Evolutionary conservation across 371 early-diverging fungal species (phyloP), one percentile per base, ranked within the genome.

Genomic region (Mortierella sp.): DNA sequence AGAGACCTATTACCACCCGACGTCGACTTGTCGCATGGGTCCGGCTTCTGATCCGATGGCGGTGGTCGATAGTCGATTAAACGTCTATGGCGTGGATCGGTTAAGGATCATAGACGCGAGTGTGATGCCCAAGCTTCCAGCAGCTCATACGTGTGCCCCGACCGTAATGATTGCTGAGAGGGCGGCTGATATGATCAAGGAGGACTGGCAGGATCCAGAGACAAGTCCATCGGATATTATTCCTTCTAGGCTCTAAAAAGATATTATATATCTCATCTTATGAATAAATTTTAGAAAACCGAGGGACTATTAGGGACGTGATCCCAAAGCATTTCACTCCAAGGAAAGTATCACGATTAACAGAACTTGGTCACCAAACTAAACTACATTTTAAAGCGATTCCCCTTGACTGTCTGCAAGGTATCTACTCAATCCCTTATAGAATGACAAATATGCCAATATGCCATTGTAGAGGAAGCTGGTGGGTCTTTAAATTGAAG

Each of bases 41-140:
- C 55, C 65, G 1, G 47, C 48, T n/a, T 54, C 60, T 4, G 75
- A 76, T 6, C 56, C 67, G 2, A 50, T 67, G 42, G 79, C 82
- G 8, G 86, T 86, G 0, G 84, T 80, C 19, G 82, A 83, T 56
- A 23, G 41, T 23, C 72, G 78, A 31, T 54, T 86, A 42, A 67
- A 70, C 17, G 85, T 86, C 2, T 60, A 82, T 28, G 81, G 81
- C 9, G 43, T 79, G 3, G 71, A 76, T 1, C 64, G 75, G 4
- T 60, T 86, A 23, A 63, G 87, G 6, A 81, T 86, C 1, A 72
- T 84, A 12, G 87, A 86, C 58, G 81, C 83, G 1, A 81, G 84
- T 14, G 67, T 81, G 46, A 82, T 84, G 49, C 86, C 86, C 19
- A 78, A 76, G 46, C 21, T 71, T 1, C 60, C 69, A 4, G 76